These are phyloP conservation scores for Cystobasidium pallidum DNA, from an alignment of 1,284 basidiomycete species.

Conservation along the genomic window DNA sequence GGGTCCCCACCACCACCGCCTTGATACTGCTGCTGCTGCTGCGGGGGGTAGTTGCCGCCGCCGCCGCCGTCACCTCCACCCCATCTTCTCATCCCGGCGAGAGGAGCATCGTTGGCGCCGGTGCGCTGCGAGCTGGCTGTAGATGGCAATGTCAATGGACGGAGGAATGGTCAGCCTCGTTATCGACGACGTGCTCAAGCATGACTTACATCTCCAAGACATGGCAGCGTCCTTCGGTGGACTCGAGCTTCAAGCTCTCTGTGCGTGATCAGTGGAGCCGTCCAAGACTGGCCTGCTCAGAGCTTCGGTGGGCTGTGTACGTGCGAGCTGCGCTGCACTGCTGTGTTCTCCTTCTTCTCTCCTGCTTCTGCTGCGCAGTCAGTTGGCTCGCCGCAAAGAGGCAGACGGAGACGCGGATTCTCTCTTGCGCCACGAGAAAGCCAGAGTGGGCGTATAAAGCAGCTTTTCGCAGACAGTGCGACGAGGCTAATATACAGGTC, in stretches of 20 bases:
- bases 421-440: no score
- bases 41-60: neutral
- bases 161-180: no score
- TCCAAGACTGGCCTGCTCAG: no score
- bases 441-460: neutral
- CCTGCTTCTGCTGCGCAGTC: neutral
- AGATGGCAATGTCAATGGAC: no score
- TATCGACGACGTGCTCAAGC: no score
- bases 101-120: conserved; percentile 49
- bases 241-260: neutral
- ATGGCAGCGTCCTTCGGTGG: neutral
- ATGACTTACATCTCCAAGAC: conserved; percentile 42
- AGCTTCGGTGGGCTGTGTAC: no score
- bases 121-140: conserved; percentile 45
- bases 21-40: conserved; percentile 44
- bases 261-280: no score
- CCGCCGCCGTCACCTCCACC: conserved; percentile 40
- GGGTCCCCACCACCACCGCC: neutral
- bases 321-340: no score
- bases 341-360: neutral
- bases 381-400: conserved; percentile 2
- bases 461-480: no score
- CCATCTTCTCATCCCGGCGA: conserved; percentile 49
- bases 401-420: neutral
- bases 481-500: no score